Conservation (phyloP, 495 filamentous ascomycete genomes). For the Talaromyces wortmannii region DNA sequence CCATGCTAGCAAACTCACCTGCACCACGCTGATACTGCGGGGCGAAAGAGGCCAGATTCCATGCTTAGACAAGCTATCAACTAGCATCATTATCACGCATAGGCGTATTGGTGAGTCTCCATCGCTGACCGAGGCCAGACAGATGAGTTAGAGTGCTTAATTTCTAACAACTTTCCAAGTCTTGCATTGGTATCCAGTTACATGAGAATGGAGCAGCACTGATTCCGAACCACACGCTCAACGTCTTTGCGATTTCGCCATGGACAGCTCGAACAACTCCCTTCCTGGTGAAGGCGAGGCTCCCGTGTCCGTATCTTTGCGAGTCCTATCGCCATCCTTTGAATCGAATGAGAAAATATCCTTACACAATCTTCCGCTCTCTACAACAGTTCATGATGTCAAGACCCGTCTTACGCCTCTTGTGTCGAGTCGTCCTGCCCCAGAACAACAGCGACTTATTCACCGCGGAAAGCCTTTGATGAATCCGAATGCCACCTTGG, state of each 20-base stretch:
- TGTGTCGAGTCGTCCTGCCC: constrained; percentile 44
- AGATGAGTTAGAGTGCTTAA: no score
- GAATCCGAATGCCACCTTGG: constrained; percentile 46
- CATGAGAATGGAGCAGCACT: not conserved
- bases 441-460: constrained; percentile 55
- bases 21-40: not conserved
- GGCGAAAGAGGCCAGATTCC: not conserved
- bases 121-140: no score
- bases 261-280: not conserved
- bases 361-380: constrained; percentile 43
- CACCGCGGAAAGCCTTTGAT: constrained; percentile 55
- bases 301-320: constrained; percentile 39
- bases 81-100: not conserved
- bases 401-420: constrained; percentile 51
- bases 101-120: no score
- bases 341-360: constrained; percentile 47
- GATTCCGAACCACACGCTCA: not conserved
- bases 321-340: constrained; percentile 58
- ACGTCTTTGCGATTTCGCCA: not conserved
- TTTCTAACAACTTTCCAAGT: not conserved
- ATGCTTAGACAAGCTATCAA: not conserved
- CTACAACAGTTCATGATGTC: constrained; percentile 52
- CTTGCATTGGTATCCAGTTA: not conserved
- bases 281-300: not conserved
- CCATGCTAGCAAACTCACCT: not conserved